A percentile compares a stretch with the other conserved stretches of the same genome.
Evolutionary conservation across 2,329 filamentous ascomycete species (phyloP).

Genomic region (Fusarium aywerte): DNA sequence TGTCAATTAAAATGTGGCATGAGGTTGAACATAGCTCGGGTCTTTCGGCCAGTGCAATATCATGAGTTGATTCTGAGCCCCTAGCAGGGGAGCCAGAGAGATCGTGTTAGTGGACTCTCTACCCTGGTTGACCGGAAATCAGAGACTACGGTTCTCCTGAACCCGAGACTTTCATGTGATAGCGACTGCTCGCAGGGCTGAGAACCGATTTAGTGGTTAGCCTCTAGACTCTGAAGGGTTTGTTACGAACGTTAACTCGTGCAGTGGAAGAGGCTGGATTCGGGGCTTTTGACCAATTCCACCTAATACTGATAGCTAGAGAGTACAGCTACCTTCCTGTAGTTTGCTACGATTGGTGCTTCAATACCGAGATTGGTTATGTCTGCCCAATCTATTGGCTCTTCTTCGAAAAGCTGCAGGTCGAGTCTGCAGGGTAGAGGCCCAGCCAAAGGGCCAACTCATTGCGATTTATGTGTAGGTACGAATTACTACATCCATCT

Average conservation of each 20-base stretch:
- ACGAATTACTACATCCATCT: too few relatives aligned
- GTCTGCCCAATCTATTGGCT: background rate
- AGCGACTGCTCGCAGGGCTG: background rate
- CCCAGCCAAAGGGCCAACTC: background rate
- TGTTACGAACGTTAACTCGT: background rate
- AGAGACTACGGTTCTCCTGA: background rate
- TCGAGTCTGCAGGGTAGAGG: background rate
- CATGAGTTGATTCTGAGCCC: constrained; percentile 31
- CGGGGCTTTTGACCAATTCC: background rate
- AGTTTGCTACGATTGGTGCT: too few relatives aligned
- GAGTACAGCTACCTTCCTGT: background rate
- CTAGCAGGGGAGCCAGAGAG: constrained; percentile 25
- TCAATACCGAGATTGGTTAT: background rate
- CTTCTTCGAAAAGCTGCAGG: background rate
- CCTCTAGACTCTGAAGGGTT: background rate
- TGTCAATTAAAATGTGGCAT: constrained; percentile 16
- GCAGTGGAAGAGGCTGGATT: background rate
- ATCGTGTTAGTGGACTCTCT: constrained; percentile 6
- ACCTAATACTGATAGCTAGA: background rate
- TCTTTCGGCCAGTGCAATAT: constrained; percentile 11
- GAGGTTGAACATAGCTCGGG: constrained; percentile 19
- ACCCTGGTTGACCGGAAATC: constrained; percentile 7
- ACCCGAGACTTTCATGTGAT: constrained; percentile 23
- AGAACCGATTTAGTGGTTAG: background rate
- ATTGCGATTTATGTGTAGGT: background rate